These are phyloP conservation scores for Petasospora fabianii DNA, from an alignment of 1,139 yeast genomes.

Conservation along the genomic window DNA sequence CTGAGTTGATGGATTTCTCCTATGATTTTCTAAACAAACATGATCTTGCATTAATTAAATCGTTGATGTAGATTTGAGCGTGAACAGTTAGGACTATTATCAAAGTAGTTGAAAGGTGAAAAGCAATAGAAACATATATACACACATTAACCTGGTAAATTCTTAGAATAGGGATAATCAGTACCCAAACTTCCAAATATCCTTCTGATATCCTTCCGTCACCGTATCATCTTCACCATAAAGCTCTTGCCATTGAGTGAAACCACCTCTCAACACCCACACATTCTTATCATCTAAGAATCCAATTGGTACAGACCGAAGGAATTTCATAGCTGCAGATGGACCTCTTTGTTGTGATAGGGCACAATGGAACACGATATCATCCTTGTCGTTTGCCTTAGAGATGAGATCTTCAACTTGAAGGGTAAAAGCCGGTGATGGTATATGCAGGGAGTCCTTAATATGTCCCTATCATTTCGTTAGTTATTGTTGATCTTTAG, in stretches of 20 bases:
- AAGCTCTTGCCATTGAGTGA: slow-evolving; percentile 71
- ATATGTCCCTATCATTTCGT: slow-evolving; percentile 57
- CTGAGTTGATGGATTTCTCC: not conserved
- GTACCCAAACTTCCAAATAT: slow-evolving; percentile 46
- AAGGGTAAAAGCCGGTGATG: slow-evolving; percentile 47
- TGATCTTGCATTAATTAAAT: not conserved
- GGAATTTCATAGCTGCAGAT: slow-evolving; percentile 65
- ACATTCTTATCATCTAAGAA: slow-evolving; percentile 45
- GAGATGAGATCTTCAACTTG: slow-evolving; percentile 42
- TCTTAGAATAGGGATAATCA: not conserved
- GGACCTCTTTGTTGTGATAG: slow-evolving; percentile 92
- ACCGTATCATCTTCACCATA: slow-evolving; percentile 66
- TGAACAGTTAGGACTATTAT: not conserved
- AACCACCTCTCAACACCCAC: slow-evolving; percentile 81
- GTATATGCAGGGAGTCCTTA: slow-evolving; percentile 55
- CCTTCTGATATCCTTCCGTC: slow-evolving; percentile 64
- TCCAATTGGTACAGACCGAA: slow-evolving; percentile 47
- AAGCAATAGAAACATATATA: not conserved
- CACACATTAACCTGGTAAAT: not conserved
- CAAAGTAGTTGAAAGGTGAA: not conserved
- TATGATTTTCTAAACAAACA: not conserved
- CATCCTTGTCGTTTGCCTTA: slow-evolving; percentile 37
- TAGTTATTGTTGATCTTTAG: not conserved
- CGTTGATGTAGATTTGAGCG: not conserved
- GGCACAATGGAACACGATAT: slow-evolving; percentile 86